A percentile compares a stretch with the other conserved stretches of the same genome.
Conservation (phyloP, 331 rosid species). For the Malus hybrid region DNA sequence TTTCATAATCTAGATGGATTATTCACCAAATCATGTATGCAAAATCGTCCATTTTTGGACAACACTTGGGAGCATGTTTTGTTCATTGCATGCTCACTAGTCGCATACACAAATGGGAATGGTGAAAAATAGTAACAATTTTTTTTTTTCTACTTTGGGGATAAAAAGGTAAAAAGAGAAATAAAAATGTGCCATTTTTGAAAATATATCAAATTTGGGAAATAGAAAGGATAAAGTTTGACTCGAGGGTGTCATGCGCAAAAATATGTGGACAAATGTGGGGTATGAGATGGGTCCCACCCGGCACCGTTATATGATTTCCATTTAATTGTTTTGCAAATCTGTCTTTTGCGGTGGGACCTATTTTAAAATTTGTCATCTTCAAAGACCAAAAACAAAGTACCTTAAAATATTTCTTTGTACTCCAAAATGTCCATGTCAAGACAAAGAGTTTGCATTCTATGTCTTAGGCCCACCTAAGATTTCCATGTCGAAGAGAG, state of each 20-base stretch:
- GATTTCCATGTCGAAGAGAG: too few relatives aligned
- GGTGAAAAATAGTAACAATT: background rate
- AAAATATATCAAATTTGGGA: too few relatives aligned
- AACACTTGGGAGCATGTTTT: background rate
- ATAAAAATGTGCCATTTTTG: too few relatives aligned
- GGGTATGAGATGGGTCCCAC: background rate
- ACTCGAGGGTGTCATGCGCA: background rate
- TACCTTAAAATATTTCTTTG: background rate
- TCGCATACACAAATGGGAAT: background rate
- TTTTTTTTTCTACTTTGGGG: background rate
- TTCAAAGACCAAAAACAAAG: background rate
- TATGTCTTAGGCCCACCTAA: too few relatives aligned
- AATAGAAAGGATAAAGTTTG: too few relatives aligned
- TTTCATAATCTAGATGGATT: background rate
- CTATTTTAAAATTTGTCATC: background rate
- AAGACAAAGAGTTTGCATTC: background rate
- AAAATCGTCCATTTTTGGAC: background rate
- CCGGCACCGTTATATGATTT: background rate
- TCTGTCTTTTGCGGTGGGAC: background rate
- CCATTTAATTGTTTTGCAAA: background rate
- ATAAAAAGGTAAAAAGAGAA: background rate
- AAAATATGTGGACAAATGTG: background rate
- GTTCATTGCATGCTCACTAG: background rate
- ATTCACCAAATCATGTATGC: background rate
- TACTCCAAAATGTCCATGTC: background rate